phyloP scores from a whole-genome alignment of 139 green algal species.

The Haematococcus sp. region DNA sequence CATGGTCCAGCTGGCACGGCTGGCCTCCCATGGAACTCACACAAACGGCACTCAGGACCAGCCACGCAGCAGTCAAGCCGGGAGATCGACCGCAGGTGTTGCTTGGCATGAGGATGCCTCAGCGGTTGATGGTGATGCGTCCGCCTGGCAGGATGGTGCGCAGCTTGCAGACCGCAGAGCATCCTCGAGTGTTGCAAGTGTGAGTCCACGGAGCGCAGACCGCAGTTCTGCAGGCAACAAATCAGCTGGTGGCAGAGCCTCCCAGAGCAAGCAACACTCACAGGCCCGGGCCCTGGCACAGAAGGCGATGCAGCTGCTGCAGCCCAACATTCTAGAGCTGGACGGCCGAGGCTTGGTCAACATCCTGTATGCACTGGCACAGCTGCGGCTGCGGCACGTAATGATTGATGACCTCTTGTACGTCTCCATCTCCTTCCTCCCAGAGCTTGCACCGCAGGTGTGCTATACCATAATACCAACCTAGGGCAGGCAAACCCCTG shows the following conservation, averaged over 20 bases:
- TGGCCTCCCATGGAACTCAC: no score
- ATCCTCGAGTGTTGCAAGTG: neutral
- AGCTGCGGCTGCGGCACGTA: neutral
- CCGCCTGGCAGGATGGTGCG: no score
- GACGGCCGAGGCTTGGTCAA: constrained; percentile 1
- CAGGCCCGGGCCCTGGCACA: neutral
- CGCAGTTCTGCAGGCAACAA: neutral
- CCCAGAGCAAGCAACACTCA: neutral
- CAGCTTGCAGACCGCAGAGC: no score
- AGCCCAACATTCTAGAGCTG: constrained; percentile 1
- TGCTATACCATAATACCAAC: no score
- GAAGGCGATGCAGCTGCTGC: neutral
- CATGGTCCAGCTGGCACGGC: neutral
- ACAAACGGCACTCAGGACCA: no score
- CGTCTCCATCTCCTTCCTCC: constrained; percentile 2
- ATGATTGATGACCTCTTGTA: constrained; percentile 12
- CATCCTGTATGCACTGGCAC: neutral
- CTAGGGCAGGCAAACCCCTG: no score
- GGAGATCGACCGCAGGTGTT: no score
- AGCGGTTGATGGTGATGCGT: no score
- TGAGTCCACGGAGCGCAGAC: neutral
- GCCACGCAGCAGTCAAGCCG: no score
- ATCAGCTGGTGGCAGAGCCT: neutral
- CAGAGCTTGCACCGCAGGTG: neutral
- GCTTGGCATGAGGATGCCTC: no score